A percentile compares a stretch with the other conserved stretches of the same genome.
These are phyloP conservation scores for Daldinia grandis DNA, from an alignment of 495 filamentous ascomycete genomes.

Conservation along the genomic window DNA sequence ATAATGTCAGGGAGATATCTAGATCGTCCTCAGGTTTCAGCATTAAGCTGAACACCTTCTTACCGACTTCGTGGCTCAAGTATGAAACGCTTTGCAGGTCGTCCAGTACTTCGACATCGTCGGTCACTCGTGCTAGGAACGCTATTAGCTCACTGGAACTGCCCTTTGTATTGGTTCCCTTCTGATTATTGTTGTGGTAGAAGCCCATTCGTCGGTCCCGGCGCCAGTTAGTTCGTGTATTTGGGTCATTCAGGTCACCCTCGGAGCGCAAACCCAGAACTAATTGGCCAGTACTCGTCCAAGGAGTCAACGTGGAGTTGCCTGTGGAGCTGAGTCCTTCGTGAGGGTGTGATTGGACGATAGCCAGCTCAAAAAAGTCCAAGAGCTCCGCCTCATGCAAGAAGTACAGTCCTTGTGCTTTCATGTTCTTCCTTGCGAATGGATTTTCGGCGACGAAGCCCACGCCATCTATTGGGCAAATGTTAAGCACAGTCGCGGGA, in stretches of 20 bases:
- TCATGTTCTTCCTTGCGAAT: background rate
- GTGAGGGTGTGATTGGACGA: conserved; percentile 1
- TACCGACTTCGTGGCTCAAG: background rate
- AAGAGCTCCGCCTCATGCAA: conserved; percentile 21
- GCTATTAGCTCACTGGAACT: background rate
- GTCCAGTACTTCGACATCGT: background rate
- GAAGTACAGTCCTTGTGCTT: background rate
- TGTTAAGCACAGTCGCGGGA: conserved; percentile 43
- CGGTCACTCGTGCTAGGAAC: background rate
- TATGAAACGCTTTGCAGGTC: background rate
- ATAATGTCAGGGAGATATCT: background rate
- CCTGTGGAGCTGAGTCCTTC: background rate
- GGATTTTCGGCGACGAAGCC: conserved; percentile 36
- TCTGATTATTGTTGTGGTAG: background rate
- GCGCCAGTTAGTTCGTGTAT: background rate
- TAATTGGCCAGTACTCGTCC: background rate
- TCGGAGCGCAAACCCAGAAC: background rate
- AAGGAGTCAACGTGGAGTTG: background rate
- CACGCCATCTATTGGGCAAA: conserved; percentile 48
- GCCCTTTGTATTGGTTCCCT: background rate
- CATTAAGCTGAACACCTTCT: background rate
- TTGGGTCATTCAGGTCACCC: background rate
- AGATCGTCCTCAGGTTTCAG: background rate
- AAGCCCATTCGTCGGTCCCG: background rate
- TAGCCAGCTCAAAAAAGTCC: conserved; percentile 19